Evolutionary conservation across 768 basidiomycete species (phyloP).

Genomic region (Crucibulum laeve): DNA sequence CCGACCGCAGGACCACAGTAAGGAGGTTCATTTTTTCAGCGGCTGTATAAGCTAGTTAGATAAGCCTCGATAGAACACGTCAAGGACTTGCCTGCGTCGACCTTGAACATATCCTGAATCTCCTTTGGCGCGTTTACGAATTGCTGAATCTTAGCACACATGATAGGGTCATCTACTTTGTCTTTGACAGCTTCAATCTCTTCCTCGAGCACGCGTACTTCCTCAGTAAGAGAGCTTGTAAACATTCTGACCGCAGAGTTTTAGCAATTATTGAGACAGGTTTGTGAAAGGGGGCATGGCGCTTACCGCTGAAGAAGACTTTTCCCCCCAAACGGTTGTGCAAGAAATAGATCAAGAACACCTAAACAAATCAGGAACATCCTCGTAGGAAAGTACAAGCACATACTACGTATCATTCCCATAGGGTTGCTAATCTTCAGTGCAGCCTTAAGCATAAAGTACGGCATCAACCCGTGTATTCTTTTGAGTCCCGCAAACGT

Average conservation of each 20-base stretch:
- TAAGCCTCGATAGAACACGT: not conserved
- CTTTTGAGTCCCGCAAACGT: conserved; percentile 85
- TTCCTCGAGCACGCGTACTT: conserved; percentile 77
- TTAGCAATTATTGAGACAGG: not conserved
- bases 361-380: conserved; percentile 26
- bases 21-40: conserved; percentile 72
- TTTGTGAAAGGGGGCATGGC: not conserved
- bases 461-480: conserved; percentile 95
- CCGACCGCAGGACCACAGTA: conserved; percentile 73
- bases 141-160: conserved; percentile 84
- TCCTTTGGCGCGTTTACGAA: conserved; percentile 87
- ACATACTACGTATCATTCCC: conserved; percentile 85
- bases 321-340: conserved; percentile 92
- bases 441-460: conserved; percentile 91
- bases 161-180: conserved; percentile 82
- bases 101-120: conserved; percentile 78
- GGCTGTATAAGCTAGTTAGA: conserved; percentile 32
- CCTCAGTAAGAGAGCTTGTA: conserved; percentile 86
- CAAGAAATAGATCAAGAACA: conserved; percentile 91
- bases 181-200: conserved; percentile 85
- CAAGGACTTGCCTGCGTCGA: conserved; percentile 73
- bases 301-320: conserved; percentile 84
- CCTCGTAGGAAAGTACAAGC: conserved; percentile 1
- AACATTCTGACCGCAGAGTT: conserved; percentile 79
- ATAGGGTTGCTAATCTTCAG: conserved; percentile 94